These are phyloP conservation scores for Pseudogymnoascus sp. DNA, from an alignment of 2,329 filamentous ascomycete species.

Conservation along the genomic window DNA sequence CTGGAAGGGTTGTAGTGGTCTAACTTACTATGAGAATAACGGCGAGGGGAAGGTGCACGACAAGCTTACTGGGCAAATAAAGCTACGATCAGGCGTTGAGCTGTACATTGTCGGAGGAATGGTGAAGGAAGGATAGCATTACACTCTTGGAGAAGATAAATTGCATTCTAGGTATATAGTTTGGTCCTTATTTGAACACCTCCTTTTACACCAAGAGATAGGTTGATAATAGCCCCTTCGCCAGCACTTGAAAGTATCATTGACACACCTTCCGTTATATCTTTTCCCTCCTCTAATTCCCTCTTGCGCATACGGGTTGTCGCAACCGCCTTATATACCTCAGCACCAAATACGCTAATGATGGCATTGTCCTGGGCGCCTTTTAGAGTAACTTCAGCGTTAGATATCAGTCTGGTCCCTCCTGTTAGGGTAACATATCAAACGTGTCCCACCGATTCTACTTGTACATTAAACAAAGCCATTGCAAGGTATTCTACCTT, in stretches of 20 bases:
- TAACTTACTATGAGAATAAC: conserved; percentile 12
- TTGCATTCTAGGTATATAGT: conserved; percentile 6
- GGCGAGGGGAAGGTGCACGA: conserved; percentile 8
- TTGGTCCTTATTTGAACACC: neutral
- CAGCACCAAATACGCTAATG: conserved; percentile 9
- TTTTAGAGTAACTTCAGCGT: conserved; percentile 10
- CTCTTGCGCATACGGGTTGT: neutral
- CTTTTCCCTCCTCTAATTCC: conserved; percentile 7
- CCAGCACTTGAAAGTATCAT: conserved; percentile 8
- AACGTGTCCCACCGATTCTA: conserved; percentile 8
- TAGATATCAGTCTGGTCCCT: conserved; percentile 9
- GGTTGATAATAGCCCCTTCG: neutral
- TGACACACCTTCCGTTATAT: conserved; percentile 9
- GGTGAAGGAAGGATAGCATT: conserved; percentile 10
- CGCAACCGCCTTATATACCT: conserved; percentile 8
- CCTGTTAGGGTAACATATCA: neutral
- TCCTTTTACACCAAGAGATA: neutral
- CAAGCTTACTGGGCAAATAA: too few relatives aligned
- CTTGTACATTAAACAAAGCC: conserved; percentile 11
- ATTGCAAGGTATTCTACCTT: conserved; percentile 12
- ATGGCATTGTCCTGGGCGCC: conserved; percentile 10
- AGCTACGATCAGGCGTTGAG: neutral
- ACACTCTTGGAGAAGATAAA: neutral
- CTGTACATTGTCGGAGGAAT: neutral
- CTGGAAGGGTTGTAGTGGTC: conserved; percentile 12